Evolutionary conservation across 73 alveolate genomes (phyloP).

Genomic region (Stentor coeruleus): DNA sequence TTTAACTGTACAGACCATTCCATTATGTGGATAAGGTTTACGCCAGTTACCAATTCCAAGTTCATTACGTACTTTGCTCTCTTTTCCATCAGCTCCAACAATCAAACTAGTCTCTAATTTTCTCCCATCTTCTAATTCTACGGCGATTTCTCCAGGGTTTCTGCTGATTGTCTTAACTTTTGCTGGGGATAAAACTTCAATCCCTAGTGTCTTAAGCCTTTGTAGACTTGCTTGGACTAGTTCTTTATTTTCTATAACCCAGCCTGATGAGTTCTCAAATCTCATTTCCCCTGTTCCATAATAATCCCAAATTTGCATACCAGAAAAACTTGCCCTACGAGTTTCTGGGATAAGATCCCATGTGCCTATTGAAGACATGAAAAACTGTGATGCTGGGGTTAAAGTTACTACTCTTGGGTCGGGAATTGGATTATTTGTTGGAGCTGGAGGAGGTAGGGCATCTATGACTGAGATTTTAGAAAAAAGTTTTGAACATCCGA

Average conservation of each 20-base stretch:
- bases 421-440: conserved; percentile 30
- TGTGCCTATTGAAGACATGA: conserved; percentile 42
- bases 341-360: conserved; percentile 29
- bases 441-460: conserved; percentile 28
- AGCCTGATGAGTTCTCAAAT: conserved; percentile 26
- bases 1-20: conserved; percentile 64
- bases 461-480: conserved; percentile 38
- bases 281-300: conserved; percentile 36
- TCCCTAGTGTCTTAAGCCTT: neutral
- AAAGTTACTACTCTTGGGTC: conserved; percentile 53
- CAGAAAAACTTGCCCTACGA: conserved; percentile 32
- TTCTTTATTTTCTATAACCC: conserved; percentile 8
- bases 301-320: conserved; percentile 48
- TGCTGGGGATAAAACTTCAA: conserved; percentile 27
- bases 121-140: conserved; percentile 47
- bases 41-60: conserved; percentile 54
- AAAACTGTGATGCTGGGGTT: conserved; percentile 35
- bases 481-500: conserved; percentile 30
- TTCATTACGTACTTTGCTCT: conserved; percentile 54
- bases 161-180: neutral
- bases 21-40: conserved; percentile 54
- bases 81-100: conserved; percentile 79
- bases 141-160: conserved; percentile 27
- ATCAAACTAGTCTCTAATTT: conserved; percentile 42
- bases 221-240: neutral